phyloP scores from a whole-genome alignment of 73 alveolate species.

The Tetrahymena thermophila region DNA sequence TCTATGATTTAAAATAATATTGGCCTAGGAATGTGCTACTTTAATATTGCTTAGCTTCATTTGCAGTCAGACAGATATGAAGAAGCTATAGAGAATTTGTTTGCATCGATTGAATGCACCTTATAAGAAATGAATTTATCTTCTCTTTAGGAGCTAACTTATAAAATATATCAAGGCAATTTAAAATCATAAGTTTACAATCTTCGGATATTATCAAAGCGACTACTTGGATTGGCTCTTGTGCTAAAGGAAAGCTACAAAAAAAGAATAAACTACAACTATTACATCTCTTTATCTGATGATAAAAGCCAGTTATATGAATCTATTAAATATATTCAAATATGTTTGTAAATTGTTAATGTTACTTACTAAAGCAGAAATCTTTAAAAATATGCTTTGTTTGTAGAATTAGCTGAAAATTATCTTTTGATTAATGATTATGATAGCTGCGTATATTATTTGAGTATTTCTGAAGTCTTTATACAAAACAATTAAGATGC shows the following conservation, averaged over 20 bases:
- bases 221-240: background rate
- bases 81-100: background rate
- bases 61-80: background rate
- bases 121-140: background rate
- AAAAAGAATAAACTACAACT: background rate
- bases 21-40: background rate
- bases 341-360: background rate
- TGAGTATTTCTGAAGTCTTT: background rate
- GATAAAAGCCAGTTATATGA: background rate
- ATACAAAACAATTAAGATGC: background rate
- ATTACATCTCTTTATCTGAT: background rate
- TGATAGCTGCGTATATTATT: background rate
- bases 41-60: background rate
- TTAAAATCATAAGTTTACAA: background rate
- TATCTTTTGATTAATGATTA: background rate
- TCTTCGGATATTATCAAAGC: background rate
- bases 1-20: background rate
- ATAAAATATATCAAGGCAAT: background rate
- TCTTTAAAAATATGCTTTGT: background rate
- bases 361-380: background rate
- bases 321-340: background rate
- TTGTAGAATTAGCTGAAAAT: background rate
- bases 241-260: background rate
- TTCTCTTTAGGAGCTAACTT: background rate
- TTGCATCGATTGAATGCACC: background rate